phyloP scores from a whole-genome alignment of 768 basidiomycete species.

The Boletus rubescentipes region DNA sequence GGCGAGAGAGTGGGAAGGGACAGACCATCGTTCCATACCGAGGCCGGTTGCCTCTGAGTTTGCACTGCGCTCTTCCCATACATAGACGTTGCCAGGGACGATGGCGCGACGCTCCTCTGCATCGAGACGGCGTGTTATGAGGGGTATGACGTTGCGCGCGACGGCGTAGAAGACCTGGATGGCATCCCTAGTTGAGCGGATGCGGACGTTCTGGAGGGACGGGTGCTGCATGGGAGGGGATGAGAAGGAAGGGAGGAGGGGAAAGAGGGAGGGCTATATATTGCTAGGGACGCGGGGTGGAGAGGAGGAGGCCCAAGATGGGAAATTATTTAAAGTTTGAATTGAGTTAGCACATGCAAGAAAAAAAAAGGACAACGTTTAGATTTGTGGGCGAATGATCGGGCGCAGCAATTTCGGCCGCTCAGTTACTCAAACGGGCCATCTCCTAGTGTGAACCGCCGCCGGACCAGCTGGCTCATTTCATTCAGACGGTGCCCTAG shows the following conservation, averaged over 20 bases:
- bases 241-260: slow-evolving; percentile 25
- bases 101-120: slow-evolving; percentile 78
- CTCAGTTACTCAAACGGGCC: neutral
- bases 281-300: slow-evolving; percentile 28
- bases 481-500: neutral
- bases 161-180: slow-evolving; percentile 80
- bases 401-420: slow-evolving; percentile 9
- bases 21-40: slow-evolving; percentile 82
- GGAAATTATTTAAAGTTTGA: slow-evolving; percentile 56
- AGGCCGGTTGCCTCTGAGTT: slow-evolving; percentile 80
- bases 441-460: too few relatives aligned
- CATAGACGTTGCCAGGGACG: slow-evolving; percentile 75
- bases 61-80: slow-evolving; percentile 86
- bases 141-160: slow-evolving; percentile 61
- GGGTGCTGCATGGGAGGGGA: slow-evolving; percentile 63
- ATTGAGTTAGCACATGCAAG: slow-evolving; percentile 46
- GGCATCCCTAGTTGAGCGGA: slow-evolving; percentile 79
- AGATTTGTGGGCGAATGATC: slow-evolving; percentile 23
- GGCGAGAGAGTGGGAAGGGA: neutral
- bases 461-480: neutral
- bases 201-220: slow-evolving; percentile 72
- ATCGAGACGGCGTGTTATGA: slow-evolving; percentile 80
- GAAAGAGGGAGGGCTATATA: slow-evolving; percentile 37
- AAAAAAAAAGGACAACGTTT: slow-evolving; percentile 7
- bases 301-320: slow-evolving; percentile 20